Base-by-base conservation (phyloP, 2,329 filamentous ascomycete genomes). In the Blastomyces emzantsi region DNA sequence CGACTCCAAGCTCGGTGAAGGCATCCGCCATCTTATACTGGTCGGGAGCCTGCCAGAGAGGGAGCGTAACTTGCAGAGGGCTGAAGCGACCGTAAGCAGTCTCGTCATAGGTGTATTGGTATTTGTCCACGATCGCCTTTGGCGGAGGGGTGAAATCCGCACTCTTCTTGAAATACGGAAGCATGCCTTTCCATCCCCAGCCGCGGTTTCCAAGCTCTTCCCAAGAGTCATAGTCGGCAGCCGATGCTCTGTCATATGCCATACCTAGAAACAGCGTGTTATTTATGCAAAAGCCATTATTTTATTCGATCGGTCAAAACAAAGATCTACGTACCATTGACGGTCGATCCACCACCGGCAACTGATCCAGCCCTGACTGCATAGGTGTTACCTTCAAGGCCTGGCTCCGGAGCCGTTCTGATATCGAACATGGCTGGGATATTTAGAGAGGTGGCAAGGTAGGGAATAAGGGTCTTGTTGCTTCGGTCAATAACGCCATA, bases 1-100 rank as follows among this genome's bases (percentile, higher is more conserved):
- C 28, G 7, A 65, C 39, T 15, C 63, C 63, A 25, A 63, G 36
- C 54, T 65, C 64, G 9, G 45, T 61, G 45, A 63, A 54, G 25
- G 66, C 67, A 43, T 59, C 63, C 0, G 63, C 63, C 65, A 65
- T 69, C 28, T 63, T 52, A 33, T 55, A 60, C 57, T 54, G 22
- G 64, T 60, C 41, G 3, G 61, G 57, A 41, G 62, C 65, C 36
- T 74, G 71, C 64, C 71, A 78, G 55, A 69, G 67, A 11, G 77
- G 72, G 65, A 80, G 82, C 3, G 78, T 80, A 41, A 80, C 71
- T 9, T 82, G 78, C 39, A 84, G 75, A 1, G 81, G 81, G 0
- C 82, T 67, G 8, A 68, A 71, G 7, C 69, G 72, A 9, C 81
- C 82, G 54, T 83, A 75, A 7, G 74, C 72, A 4, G 67, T 67